phyloP scores from a whole-genome alignment of 2,329 filamentous ascomycete species.

The Trichophyton benhamiae region DNA sequence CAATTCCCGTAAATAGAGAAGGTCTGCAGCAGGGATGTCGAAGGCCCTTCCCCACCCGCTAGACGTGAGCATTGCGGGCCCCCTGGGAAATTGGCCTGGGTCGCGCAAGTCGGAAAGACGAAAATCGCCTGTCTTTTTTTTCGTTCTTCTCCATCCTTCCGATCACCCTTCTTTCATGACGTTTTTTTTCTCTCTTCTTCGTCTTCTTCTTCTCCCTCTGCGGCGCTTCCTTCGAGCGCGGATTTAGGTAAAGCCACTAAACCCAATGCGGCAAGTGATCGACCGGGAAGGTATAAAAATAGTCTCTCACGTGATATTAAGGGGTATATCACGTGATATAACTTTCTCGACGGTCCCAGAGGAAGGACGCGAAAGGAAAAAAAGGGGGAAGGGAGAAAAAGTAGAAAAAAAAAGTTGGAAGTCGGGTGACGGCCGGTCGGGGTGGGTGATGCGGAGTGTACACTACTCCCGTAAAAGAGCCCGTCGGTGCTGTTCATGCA shows the following conservation, averaged over 20 bases:
- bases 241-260: not conserved
- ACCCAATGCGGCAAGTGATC: not conserved
- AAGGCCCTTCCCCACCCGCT: not conserved
- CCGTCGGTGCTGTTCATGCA: not conserved
- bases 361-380: not conserved
- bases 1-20: not conserved
- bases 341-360: not conserved
- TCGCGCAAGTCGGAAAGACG: no score
- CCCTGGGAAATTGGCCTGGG: not conserved
- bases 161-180: not conserved
- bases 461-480: no score
- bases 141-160: not conserved
- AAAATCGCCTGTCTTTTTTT: not conserved
- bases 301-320: not conserved
- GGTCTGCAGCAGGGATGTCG: not conserved
- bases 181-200: no score
- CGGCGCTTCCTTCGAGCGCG: not conserved
- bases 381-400: not conserved
- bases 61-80: not conserved
- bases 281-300: not conserved
- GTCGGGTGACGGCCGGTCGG: no score
- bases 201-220: not conserved
- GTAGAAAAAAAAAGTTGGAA: not conserved
- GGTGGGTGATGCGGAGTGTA: no score
- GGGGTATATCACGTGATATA: slow-evolving; percentile 1